Evolutionary conservation across 768 basidiomycete genomes (phyloP), one percentile per base, ranked within the genome.

Genomic region (Naganishia onofrii): DNA sequence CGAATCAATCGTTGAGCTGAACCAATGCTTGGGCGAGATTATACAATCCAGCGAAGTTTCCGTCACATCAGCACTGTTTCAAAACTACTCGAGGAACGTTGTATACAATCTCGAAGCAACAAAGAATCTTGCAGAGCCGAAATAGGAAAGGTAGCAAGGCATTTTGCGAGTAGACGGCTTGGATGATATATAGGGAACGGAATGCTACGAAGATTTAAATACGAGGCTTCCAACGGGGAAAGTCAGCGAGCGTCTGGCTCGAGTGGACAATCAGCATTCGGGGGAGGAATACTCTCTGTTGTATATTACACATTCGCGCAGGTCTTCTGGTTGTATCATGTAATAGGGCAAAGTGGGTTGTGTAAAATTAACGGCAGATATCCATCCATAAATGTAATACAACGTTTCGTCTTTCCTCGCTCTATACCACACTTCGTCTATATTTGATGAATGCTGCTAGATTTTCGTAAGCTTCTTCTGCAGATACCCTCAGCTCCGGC

Each of bases 21-120:
- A 95, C 77, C 89, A 90, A 70, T 92, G 90, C 76, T 82, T 93
- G 71, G 89, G 92, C 83, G 65, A 66, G 28, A 66, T 66, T 29
- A 54, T 66, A 15, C 65, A 66, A 17, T 66, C 65, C 31, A 52
- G 51, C 48, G 65, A 66, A 31, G 53, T 54, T 32, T 52, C 65
- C 76, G 88, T 87, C 46, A 90, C 93, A 0, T 89, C 93, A 2
- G 88, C 92, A 78, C 84, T 97, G 21, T 86, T 90, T 38, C 87
- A 87, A 46, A 93, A 92, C 79, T 96, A 97, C 80, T 85, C 89
- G 72, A 88, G 92, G 82, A 97, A 97, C 82, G 93, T 93, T 65
- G 88, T 90, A 78, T 95, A 93, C 79, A 95, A 94, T 78, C 80
- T 96, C 69, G 89, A 91, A 75, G 89, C 89, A 10, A 77, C 79